A percentile compares a stretch with the other conserved stretches of the same genome.
These are phyloP conservation scores for Apocynum venetum DNA, from an alignment of 257 asterid genomes.

Conservation along the genomic window DNA sequence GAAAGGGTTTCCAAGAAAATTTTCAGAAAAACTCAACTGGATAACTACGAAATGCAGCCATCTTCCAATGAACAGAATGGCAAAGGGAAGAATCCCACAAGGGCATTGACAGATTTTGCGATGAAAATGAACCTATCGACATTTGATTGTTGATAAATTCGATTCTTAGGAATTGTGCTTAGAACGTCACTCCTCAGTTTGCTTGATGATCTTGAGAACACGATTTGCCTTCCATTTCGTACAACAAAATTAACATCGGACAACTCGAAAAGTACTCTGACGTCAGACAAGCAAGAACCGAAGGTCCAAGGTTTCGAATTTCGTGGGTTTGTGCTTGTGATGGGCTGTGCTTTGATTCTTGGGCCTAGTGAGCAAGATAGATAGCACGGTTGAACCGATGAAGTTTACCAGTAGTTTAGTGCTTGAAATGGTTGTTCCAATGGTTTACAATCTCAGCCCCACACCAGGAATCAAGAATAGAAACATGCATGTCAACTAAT, in stretches of 20 bases:
- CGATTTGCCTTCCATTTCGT: background rate
- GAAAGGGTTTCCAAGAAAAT: background rate
- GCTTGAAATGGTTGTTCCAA: too few species aligned
- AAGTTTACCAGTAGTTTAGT: too few species aligned
- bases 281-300: background rate
- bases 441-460: too few species aligned
- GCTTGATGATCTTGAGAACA: background rate
- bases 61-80: conserved; percentile 9
- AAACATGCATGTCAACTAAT: too few species aligned
- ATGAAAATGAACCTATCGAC: conserved; percentile 23
- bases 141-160: background rate
- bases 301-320: background rate
- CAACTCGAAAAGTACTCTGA: background rate
- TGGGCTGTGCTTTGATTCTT: background rate
- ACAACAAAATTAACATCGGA: background rate
- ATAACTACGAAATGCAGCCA: conserved; percentile 13
- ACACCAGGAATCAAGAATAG: too few species aligned
- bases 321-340: background rate
- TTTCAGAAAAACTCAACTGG: conserved; percentile 7
- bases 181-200: background rate
- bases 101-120: conserved; percentile 11
- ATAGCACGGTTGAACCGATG: too few species aligned
- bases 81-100: conserved; percentile 19
- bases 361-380: too few species aligned
- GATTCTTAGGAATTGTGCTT: background rate